phyloP scores from a whole-genome alignment of 2,329 filamentous ascomycete species.

The Gyromitra esculenta region DNA sequence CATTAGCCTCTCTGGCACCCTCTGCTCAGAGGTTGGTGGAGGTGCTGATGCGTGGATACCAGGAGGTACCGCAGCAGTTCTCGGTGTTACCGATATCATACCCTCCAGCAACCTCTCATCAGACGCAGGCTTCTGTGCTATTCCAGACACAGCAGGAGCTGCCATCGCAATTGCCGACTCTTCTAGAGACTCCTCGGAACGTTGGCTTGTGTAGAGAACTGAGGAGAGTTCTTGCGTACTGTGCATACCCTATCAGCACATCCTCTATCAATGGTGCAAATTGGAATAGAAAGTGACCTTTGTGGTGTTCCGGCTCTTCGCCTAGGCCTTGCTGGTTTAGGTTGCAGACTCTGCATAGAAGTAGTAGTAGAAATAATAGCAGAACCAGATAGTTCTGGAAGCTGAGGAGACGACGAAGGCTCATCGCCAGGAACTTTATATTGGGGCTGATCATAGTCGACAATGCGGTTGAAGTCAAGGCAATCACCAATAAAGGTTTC shows the following conservation, averaged over 20 bases:
- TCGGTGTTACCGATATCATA: background rate
- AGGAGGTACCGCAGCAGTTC: background rate
- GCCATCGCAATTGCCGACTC: background rate
- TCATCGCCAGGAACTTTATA: slow-evolving; percentile 70
- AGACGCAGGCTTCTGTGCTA: background rate
- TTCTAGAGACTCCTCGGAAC: background rate
- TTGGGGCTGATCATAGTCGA: slow-evolving; percentile 69
- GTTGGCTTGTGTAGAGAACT: slow-evolving; percentile 2
- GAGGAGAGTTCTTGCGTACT: slow-evolving; percentile 5
- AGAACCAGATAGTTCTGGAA: background rate
- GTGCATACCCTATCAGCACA: background rate
- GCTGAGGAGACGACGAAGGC: background rate
- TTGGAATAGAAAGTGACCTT: background rate
- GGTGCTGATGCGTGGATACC: background rate
- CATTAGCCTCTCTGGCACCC: background rate
- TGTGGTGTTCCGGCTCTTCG: slow-evolving; percentile 3
- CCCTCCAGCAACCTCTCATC: background rate
- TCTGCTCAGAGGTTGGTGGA: slow-evolving; percentile 5
- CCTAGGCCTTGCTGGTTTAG: background rate
- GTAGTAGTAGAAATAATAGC: slow-evolving; percentile 31
- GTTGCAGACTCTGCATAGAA: slow-evolving; percentile 10
- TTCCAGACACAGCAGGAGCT: background rate
- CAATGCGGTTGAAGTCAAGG: slow-evolving; percentile 67
- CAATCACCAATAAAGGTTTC: slow-evolving; percentile 76
- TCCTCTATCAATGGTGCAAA: background rate